Base-by-base conservation (phyloP, 106 monocot species). In the Narthecium ossifragum region DNA sequence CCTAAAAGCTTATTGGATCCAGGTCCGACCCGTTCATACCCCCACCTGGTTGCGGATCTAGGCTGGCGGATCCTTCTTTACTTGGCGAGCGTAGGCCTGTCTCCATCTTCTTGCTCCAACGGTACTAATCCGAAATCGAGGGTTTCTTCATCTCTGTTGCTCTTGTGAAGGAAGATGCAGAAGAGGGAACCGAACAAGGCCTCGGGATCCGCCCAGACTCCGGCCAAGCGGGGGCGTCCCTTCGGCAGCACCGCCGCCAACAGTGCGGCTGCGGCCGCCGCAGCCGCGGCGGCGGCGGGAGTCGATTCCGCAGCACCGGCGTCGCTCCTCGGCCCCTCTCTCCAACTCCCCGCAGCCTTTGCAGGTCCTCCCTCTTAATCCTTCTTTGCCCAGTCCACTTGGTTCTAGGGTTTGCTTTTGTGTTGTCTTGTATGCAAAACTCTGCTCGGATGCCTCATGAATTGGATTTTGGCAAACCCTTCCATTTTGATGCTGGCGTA, bases 201-300 rank as follows among this genome's bases (percentile, higher is more conserved):
- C 36, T 72, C 67, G 37, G 79, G 76, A 63, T 26, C 74, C 28
- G 62, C 48, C 55, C 57, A 72, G 13, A 82, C 88, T 48, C 90
- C 94, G 51, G 80, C 86, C 41, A 96, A 96, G 76, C 83, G 86
- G 24, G 94, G 90, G 13, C 77, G 94, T 0, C 94, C 90, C 23
- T 76, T 86, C 68, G 89, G 86, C 3, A 90, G 83, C 76, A 86
- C 90, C 62, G 18, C 72, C 13, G 68, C 64, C 43, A 62, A 54
- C 36, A 31, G 54, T 11, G 71, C 61, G 8, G 73, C 51, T 49
- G 47, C 67, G 21, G 68, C 70, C 7, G 57, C 73, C 2, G 68
- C 75, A 14, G 69, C 73, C 2, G 68, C 75, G 15, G 69, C 80
- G 5, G 47, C 50, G 25, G 59, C 53, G 17, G 34, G 54, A n/a